phyloP scores from a whole-genome alignment of 768 basidiomycete species.

The Rhizopogon roseolus region DNA sequence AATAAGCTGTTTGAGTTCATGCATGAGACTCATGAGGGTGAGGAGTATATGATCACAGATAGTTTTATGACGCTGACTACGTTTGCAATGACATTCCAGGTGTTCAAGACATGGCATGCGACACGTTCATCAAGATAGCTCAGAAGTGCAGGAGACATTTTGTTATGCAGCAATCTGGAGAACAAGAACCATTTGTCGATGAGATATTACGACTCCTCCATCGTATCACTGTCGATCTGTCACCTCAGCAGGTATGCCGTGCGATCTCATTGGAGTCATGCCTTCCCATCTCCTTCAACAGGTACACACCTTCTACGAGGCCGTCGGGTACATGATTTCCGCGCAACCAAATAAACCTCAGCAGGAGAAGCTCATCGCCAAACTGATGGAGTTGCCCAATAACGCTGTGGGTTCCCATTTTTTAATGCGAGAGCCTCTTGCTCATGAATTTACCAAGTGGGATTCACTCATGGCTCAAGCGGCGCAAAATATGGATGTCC shows the following conservation, averaged over 20 bases:
- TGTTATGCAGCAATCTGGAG: slow-evolving; percentile 97
- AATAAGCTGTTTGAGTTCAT: slow-evolving; percentile 99
- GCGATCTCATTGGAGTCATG: slow-evolving; percentile 6
- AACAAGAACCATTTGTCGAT: slow-evolving; percentile 96
- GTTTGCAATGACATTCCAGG: slow-evolving; percentile 38
- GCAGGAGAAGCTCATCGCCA: slow-evolving; percentile 91
- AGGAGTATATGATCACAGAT: slow-evolving; percentile 7
- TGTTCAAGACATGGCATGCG: slow-evolving; percentile 99
- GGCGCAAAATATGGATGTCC: slow-evolving; percentile 85
- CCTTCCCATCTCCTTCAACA: slow-evolving; percentile 11
- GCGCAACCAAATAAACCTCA: slow-evolving; percentile 97
- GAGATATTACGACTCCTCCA: slow-evolving; percentile 92
- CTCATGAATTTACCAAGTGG: slow-evolving; percentile 57
- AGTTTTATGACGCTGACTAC: slow-evolving; percentile 1
- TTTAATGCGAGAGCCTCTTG: neutral
- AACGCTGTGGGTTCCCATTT: slow-evolving; percentile 64
- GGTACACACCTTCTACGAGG: slow-evolving; percentile 98
- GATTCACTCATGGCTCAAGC: slow-evolving; percentile 97
- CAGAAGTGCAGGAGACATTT: slow-evolving; percentile 98
- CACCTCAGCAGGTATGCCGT: slow-evolving; percentile 67
- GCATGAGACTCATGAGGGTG: slow-evolving; percentile 99
- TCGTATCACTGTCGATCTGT: slow-evolving; percentile 90
- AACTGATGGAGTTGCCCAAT: slow-evolving; percentile 96
- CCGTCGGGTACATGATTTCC: slow-evolving; percentile 98
- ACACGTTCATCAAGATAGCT: slow-evolving; percentile 99